These are phyloP conservation scores for Rhizopogon roseolus DNA, from an alignment of 768 basidiomycete genomes.

Conservation along the genomic window DNA sequence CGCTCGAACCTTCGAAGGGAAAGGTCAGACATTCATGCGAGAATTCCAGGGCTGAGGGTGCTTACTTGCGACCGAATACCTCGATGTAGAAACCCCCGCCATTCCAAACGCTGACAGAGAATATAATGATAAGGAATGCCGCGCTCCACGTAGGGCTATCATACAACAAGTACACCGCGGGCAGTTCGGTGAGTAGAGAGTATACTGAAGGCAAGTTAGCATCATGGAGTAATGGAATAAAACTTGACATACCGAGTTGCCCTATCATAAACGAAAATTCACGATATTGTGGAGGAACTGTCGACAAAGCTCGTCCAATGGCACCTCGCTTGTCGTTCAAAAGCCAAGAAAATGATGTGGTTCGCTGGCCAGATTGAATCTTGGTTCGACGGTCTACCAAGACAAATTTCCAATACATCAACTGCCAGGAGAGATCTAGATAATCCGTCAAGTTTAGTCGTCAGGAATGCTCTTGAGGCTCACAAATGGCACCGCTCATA, in stretches of 20 bases:
- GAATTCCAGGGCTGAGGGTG: conserved; percentile 9
- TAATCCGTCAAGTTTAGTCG: conserved; percentile 3
- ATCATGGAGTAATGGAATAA: conserved; percentile 5
- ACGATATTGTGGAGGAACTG: conserved; percentile 56
- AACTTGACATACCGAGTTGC: conserved; percentile 57
- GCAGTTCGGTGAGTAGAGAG: conserved; percentile 78
- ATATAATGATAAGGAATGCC: conserved; percentile 72
- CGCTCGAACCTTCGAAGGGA: conserved; percentile 70
- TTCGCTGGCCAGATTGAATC: conserved; percentile 87
- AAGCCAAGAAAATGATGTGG: conserved; percentile 85
- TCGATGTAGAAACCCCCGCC: conserved; percentile 96
- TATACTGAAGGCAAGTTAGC: conserved; percentile 50
- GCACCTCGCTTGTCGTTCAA: conserved; percentile 83
- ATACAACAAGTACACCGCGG: conserved; percentile 80
- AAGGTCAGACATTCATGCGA: conserved; percentile 1
- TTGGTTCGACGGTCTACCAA: conserved; percentile 84
- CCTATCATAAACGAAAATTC: conserved; percentile 78
- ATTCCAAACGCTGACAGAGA: conserved; percentile 91
- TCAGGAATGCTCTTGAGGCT: conserved; percentile 22
- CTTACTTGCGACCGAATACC: conserved; percentile 94
- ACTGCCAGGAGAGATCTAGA: conserved; percentile 90
- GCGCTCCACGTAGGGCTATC: conserved; percentile 75
- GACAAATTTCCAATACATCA: conserved; percentile 94
- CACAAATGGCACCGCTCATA: conserved; percentile 81
- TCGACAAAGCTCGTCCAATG: conserved; percentile 69